These are phyloP conservation scores for Scleroderma bovista DNA, from an alignment of 768 basidiomycete species.

Conservation along the genomic window DNA sequence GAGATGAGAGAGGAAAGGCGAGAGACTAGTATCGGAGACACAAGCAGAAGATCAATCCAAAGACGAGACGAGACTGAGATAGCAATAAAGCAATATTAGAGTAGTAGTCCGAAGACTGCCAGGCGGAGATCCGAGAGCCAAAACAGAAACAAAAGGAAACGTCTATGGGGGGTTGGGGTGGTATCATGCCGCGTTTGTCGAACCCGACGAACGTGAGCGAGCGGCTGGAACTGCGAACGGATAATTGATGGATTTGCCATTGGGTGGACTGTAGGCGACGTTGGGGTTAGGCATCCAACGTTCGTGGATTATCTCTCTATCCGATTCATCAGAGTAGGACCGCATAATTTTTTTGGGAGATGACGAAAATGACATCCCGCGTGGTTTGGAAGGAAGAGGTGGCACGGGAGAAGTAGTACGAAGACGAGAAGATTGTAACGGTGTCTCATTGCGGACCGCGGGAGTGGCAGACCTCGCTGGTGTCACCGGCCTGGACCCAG, in stretches of 20 bases:
- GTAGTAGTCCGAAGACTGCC: conserved; percentile 24
- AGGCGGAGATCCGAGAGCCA: conserved; percentile 20
- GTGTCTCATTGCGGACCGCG: conserved; percentile 25
- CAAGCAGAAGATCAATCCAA: conserved; percentile 14
- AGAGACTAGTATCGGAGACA: conserved; percentile 11
- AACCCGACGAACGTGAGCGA: conserved; percentile 27
- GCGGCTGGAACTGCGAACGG: conserved; percentile 18
- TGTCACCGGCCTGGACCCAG: conserved; percentile 28
- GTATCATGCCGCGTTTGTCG: conserved; percentile 31
- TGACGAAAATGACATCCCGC: conserved; percentile 43
- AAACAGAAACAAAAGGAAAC: conserved; percentile 3
- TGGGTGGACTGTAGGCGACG: conserved; percentile 32
- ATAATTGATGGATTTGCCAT: conserved; percentile 25
- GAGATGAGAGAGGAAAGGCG: conserved; percentile 11
- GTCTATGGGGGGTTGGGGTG: conserved; percentile 18
- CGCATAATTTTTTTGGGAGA: conserved; percentile 56
- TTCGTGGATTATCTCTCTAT: conserved; percentile 49
- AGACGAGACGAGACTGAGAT: conserved; percentile 24
- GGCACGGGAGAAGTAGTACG: conserved; percentile 26
- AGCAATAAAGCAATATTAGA: conserved; percentile 32
- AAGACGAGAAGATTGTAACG: conserved; percentile 24
- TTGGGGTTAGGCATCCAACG: conserved; percentile 57
- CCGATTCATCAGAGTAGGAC: conserved; percentile 63
- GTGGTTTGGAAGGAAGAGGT: conserved; percentile 38
- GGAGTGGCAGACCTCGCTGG: conserved; percentile 27